Evolutionary conservation across 1,284 basidiomycete genomes (phyloP).

Genomic region (Clitocybe nebularis): DNA sequence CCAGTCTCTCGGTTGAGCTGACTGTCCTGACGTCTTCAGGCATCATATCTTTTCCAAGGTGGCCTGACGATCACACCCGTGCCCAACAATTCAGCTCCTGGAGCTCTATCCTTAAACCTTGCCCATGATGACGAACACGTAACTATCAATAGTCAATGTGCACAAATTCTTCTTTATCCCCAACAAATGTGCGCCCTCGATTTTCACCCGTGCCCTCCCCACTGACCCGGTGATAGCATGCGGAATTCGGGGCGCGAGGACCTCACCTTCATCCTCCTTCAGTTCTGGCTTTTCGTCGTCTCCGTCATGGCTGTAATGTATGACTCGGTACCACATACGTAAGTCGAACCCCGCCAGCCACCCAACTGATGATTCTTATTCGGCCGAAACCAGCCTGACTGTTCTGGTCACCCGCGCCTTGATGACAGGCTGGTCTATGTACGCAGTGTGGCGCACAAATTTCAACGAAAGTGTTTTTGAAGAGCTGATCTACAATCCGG

Average conservation of each 20-base stretch:
- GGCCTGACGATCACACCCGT: not conserved
- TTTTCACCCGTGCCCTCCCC: not conserved
- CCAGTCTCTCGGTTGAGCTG: no score
- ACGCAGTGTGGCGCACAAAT: conserved; percentile 44
- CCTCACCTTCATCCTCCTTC: conserved; percentile 44
- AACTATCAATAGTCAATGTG: conserved; percentile 34
- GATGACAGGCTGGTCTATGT: conserved; percentile 47
- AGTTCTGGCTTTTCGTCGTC: conserved; percentile 58
- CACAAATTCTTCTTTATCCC: conserved; percentile 41
- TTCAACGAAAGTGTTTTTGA: conserved; percentile 31
- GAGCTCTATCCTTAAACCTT: no score
- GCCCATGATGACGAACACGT: no score
- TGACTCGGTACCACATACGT: conserved; percentile 55
- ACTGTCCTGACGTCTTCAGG: not conserved
- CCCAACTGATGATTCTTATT: no score
- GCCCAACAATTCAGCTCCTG: no score
- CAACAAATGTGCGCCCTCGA: conserved; percentile 33
- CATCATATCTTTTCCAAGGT: conserved; percentile 1
- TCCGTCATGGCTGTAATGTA: conserved; percentile 46
- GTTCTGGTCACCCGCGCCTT: conserved; percentile 44
- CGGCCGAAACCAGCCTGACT: conserved; percentile 44
- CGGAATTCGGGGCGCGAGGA: conserved; percentile 49
- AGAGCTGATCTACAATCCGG: conserved; percentile 33
- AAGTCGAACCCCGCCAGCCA: no score
- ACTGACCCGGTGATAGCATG: no score